Conservation (phyloP, 1,284 basidiomycete genomes). For the Pseudozyma sp. region DNA sequence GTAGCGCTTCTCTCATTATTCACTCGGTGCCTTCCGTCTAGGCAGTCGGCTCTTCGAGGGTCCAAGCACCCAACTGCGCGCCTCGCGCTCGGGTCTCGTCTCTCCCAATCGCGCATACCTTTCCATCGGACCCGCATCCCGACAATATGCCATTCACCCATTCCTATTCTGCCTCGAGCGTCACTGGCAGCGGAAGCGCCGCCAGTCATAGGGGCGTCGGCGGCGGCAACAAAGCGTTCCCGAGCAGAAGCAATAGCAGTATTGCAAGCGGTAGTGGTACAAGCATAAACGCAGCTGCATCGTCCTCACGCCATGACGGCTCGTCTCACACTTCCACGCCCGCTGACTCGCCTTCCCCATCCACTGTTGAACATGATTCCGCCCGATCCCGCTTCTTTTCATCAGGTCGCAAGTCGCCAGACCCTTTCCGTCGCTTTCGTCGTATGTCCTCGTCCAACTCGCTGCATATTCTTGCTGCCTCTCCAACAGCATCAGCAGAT, state of each 20-base stretch:
- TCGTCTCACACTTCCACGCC: neutral
- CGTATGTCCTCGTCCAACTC: slow-evolving; percentile 40
- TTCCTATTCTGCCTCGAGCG: neutral
- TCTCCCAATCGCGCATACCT: neutral
- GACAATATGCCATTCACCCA: slow-evolving; percentile 4
- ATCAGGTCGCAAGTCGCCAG: slow-evolving; percentile 49
- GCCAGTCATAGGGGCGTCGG: too few species aligned
- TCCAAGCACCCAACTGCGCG: neutral
- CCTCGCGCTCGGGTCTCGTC: neutral
- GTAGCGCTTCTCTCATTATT: neutral
- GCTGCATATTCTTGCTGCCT: slow-evolving; percentile 31
- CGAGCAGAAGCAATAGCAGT: too few species aligned
- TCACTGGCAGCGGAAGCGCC: neutral
- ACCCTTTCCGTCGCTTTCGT: slow-evolving; percentile 48
- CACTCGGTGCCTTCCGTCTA: neutral
- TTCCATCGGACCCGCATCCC: neutral
- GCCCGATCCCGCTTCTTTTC: slow-evolving; percentile 35
- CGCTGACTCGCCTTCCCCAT: neutral
- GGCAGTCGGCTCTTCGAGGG: neutral
- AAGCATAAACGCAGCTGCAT: neutral
- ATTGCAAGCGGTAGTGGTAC: too few species aligned
- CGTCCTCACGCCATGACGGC: neutral
- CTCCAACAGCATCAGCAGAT: slow-evolving; percentile 12
- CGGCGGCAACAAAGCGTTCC: neutral
- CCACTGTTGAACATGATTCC: slow-evolving; percentile 11